A percentile compares a stretch with the other conserved stretches of the same genome.
Conservation (phyloP, 768 basidiomycete genomes). For the Tylopilus vinaceipallidus region DNA sequence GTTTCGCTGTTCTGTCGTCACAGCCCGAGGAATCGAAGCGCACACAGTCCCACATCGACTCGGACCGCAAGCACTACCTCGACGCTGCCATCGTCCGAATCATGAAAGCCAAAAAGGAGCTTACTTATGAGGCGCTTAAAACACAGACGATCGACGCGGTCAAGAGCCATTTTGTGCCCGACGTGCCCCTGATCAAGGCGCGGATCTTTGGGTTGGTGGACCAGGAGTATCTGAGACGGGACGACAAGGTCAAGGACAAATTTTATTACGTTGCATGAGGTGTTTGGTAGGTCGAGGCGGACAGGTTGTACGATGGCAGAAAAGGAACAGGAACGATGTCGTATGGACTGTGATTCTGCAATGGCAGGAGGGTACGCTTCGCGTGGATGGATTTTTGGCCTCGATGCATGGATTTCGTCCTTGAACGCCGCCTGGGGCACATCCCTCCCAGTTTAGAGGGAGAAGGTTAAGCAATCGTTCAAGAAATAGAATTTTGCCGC, state of each 20-base stretch:
- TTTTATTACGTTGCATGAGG: constrained; percentile 77
- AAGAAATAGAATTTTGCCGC: too few species aligned
- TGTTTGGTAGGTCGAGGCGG: background rate
- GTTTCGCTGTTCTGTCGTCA: background rate
- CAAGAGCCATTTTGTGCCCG: constrained; percentile 82
- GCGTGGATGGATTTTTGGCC: too few species aligned
- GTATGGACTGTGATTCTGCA: too few species aligned
- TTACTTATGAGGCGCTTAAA: constrained; percentile 76
- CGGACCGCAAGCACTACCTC: constrained; percentile 80
- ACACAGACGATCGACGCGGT: constrained; percentile 84
- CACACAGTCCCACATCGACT: constrained; percentile 81
- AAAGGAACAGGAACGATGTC: background rate
- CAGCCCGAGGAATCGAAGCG: constrained; percentile 84
- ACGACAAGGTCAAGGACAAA: constrained; percentile 64
- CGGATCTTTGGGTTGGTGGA: constrained; percentile 82
- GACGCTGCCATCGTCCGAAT: constrained; percentile 96
- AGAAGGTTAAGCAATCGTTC: too few species aligned
- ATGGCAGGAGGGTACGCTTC: too few species aligned
- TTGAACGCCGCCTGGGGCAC: too few species aligned
- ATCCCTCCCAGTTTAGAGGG: too few species aligned
- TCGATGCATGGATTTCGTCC: too few species aligned
- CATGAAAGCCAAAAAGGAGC: constrained; percentile 91
- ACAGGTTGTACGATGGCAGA: background rate
- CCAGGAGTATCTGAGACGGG: constrained; percentile 79
- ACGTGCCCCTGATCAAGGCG: constrained; percentile 82